A percentile compares a stretch with the other conserved stretches of the same genome.
Evolutionary conservation across 1,284 basidiomycete species (phyloP).

Genomic region (Ustilago xerochloae): DNA sequence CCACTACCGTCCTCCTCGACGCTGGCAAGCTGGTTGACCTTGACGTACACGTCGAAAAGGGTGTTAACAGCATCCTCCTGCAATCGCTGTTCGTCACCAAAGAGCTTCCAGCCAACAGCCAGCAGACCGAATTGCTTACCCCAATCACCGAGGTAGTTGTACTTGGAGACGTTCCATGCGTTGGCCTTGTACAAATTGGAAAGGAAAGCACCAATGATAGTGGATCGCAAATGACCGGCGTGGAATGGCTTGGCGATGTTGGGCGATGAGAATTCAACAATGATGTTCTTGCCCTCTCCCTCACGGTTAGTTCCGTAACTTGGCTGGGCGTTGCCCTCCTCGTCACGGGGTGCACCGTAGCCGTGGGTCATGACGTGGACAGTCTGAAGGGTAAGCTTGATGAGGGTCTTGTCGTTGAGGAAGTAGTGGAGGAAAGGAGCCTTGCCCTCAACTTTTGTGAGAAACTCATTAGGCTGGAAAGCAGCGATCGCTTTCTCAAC

Average conservation of each 20-base stretch:
- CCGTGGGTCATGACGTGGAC: conserved; percentile 80
- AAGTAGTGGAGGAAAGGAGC: conserved; percentile 64
- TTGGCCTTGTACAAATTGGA: conserved; percentile 90
- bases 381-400: conserved; percentile 81
- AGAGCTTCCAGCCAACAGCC: conserved; percentile 90
- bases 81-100: conserved; percentile 85
- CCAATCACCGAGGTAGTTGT: conserved; percentile 82
- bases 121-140: conserved; percentile 76
- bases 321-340: conserved; percentile 54
- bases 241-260: conserved; percentile 99
- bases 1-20: conserved; percentile 73
- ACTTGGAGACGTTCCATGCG: conserved; percentile 88
- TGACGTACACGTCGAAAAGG: conserved; percentile 92
- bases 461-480: conserved; percentile 62
- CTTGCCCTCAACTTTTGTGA: conserved; percentile 50
- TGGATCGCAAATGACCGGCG: conserved; percentile 94
- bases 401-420: conserved; percentile 73
- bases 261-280: conserved; percentile 89
- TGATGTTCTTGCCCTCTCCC: conserved; percentile 61
- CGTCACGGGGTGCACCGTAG: conserved; percentile 50
- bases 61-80: conserved; percentile 93
- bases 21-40: conserved; percentile 85
- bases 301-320: conserved; percentile 65
- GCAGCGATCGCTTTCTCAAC: conserved; percentile 79
- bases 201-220: conserved; percentile 96